phyloP scores from a whole-genome alignment of 176 grass and related monocot genomes.

The Oryza punctata region DNA sequence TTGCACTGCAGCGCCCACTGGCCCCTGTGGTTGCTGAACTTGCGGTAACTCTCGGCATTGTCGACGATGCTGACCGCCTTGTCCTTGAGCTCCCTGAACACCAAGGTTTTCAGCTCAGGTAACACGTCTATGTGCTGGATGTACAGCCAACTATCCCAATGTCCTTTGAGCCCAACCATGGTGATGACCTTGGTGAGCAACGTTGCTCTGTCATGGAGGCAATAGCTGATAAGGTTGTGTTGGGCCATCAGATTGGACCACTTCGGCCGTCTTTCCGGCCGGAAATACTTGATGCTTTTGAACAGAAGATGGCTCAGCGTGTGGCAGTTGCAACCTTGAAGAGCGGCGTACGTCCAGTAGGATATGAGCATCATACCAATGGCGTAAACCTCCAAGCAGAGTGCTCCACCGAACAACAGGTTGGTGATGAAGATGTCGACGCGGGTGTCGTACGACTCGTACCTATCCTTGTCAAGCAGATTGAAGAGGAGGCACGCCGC shows the following conservation, averaged over 20 bases:
- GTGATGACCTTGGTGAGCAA: slow-evolving; percentile 16
- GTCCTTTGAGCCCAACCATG: slow-evolving; percentile 42
- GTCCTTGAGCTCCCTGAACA: slow-evolving; percentile 50
- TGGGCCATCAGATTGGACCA: slow-evolving; percentile 54
- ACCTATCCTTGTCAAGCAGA: background rate
- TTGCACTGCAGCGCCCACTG: slow-evolving; percentile 51
- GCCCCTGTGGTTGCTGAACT: slow-evolving; percentile 45
- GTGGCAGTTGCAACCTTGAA: slow-evolving; percentile 6
- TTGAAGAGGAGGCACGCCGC: slow-evolving; percentile 46
- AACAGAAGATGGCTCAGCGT: slow-evolving; percentile 21
- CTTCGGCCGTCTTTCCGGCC: slow-evolving; percentile 27
- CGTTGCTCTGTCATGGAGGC: slow-evolving; percentile 39
- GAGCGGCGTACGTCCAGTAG: slow-evolving; percentile 44
- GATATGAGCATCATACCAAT: slow-evolving; percentile 49
- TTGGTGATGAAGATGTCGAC: slow-evolving; percentile 43
- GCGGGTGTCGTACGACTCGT: background rate
- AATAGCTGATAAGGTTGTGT: slow-evolving; percentile 49
- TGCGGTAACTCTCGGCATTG: slow-evolving; percentile 40
- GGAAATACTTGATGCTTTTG: slow-evolving; percentile 29
- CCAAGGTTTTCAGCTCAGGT: slow-evolving; percentile 31
- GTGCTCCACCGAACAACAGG: slow-evolving; percentile 35
- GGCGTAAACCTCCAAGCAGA: slow-evolving; percentile 45
- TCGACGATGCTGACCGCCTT: slow-evolving; percentile 43
- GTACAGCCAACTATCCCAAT: slow-evolving; percentile 40
- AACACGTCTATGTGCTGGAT: slow-evolving; percentile 41